Evolutionary conservation across 2,329 filamentous ascomycete genomes (phyloP), one percentile per base, ranked within the genome.

Genomic region (Ceratocystis cacaofunesta): DNA sequence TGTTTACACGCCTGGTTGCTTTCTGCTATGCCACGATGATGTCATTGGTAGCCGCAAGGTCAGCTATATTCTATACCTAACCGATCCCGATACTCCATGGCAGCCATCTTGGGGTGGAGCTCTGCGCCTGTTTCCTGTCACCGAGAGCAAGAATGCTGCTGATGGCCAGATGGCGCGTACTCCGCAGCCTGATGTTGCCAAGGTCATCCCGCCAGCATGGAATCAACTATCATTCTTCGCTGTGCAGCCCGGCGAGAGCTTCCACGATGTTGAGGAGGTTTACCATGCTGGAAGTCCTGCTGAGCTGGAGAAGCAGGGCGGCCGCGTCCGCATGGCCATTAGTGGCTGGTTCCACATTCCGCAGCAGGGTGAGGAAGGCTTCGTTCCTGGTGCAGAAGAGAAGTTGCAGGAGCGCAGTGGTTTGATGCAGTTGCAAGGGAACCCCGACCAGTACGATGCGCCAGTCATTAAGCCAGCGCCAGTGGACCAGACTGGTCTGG

Each of bases 311-410:
- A 84, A 80, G 74, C 83, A 92, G 67, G 87, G 87, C 19, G 87
- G 87, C 0, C 84, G 90, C 61, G 85, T 96, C 61, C 86, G 94
- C 70, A 97, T 99, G 92, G 94, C 94, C 62, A 96, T 99, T 72
- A 96, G 90, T 73, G 94, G 94, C 63, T 99, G 94, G 94, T 99
- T 95, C 75, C 94, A 99, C 75, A 97, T 99, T 69, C 94, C 94
- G 0, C 94, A 99, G 76, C 77, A 89, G 70, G 92, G 92, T 65
- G 94, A 99, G 75, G 90, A 95, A 30, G 94, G 94, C 55, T 99
- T 88, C 71, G 85, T 95, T 70, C 79, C 88, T 72, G 94, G 92
- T 3, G 81, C 94, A 65, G 92, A 97, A 74, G 90, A 95, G 77
- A 88, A 87, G 73, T 84, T 95, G 69, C 90, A 89, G 12, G 87